Percentiles rank a stretch among this genome's conserved stretches.
Conservation (phyloP, 2,329 filamentous ascomycete genomes). For the Bipolaris victoriae region DNA sequence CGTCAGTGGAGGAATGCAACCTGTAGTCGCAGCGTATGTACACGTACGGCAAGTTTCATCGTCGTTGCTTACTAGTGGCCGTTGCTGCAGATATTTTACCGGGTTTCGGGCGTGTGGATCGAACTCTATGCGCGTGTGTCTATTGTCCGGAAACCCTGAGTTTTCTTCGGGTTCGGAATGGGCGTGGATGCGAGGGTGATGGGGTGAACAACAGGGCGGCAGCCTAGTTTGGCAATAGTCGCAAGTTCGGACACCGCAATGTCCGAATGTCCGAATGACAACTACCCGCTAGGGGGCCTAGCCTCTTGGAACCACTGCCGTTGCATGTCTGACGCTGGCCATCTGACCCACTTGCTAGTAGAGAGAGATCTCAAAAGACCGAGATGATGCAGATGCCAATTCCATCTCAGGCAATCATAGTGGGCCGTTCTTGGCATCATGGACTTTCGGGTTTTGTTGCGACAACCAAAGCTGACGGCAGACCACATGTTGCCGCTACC, state of each 20-base stretch:
- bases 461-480: not conserved
- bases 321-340: not conserved
- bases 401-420: not conserved
- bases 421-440: not conserved
- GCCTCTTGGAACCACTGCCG: not conserved
- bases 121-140: not conserved
- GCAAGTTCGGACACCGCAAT: not conserved
- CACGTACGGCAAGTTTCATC: slow-evolving; percentile 25
- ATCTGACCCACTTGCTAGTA: not conserved
- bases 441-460: not conserved
- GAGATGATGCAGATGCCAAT: not conserved
- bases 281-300: not conserved
- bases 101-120: not conserved
- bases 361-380: not conserved
- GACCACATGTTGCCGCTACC: no score
- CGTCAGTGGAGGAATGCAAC: not conserved
- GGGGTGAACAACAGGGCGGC: not conserved
- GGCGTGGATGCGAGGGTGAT: not conserved
- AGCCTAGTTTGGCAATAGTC: not conserved
- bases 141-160: not conserved
- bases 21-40: not conserved
- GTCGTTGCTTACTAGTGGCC: slow-evolving; percentile 1
- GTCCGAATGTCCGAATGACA: not conserved
- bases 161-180: not conserved
- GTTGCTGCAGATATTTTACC: not conserved